Conservation (phyloP, 768 basidiomycete species). For the Phaeotremella skinneri region DNA sequence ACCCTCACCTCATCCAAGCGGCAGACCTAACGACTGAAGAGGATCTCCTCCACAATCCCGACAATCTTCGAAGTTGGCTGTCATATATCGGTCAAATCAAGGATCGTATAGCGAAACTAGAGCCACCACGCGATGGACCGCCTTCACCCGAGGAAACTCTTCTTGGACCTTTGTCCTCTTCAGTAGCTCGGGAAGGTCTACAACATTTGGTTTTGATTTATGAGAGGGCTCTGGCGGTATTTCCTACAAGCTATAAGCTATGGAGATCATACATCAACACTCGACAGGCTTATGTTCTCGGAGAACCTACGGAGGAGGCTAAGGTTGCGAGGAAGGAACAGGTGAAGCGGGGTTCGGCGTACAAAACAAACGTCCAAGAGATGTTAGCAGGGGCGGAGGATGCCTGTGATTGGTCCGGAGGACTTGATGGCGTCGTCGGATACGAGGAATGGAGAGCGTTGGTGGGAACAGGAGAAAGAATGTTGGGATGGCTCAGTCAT, state of each 20-base stretch:
- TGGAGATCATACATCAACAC: conserved; percentile 90
- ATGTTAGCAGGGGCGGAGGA: conserved; percentile 80
- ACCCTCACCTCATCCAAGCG: conserved; percentile 69
- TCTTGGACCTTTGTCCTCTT: conserved; percentile 75
- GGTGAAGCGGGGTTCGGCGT: conserved; percentile 65
- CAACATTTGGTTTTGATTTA: conserved; percentile 89
- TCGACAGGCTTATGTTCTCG: conserved; percentile 81
- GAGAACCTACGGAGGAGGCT: conserved; percentile 51
- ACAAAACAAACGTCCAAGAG: conserved; percentile 88
- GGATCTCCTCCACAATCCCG: conserved; percentile 85
- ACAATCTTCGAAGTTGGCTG: conserved; percentile 92
- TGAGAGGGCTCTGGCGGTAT: conserved; percentile 81
- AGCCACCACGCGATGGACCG: conserved; percentile 38
- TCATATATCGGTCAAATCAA: conserved; percentile 72
- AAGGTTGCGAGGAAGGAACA: conserved; percentile 65
- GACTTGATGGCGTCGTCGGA: conserved; percentile 83
- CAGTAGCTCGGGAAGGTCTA: conserved; percentile 68
- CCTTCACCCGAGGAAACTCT: conserved; percentile 53
- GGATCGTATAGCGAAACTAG: conserved; percentile 59
- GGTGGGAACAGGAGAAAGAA: conserved; percentile 83
- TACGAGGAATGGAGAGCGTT: conserved; percentile 94
- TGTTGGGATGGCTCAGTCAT: conserved; percentile 92
- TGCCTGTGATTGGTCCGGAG: conserved; percentile 78
- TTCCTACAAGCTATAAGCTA: conserved; percentile 86
- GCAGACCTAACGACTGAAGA: conserved; percentile 86